A percentile compares a stretch with the other conserved stretches of the same genome.
phyloP scores from a whole-genome alignment of 2,329 filamentous ascomycete genomes.

The Dactylella cylindrospora region DNA sequence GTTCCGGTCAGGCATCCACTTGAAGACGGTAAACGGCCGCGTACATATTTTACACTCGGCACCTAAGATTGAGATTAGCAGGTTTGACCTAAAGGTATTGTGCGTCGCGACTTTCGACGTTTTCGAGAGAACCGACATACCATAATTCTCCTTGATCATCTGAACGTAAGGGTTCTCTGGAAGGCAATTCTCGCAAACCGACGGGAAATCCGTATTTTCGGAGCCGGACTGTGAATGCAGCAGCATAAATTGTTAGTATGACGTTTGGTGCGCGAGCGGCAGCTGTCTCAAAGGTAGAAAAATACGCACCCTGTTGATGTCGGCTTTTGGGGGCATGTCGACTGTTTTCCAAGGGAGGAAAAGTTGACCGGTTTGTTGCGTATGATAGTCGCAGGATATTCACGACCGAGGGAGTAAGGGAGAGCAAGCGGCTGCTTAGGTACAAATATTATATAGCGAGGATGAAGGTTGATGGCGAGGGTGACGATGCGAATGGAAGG shows the following conservation, averaged over 20 bases:
- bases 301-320: slow-evolving; percentile 46
- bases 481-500: no score
- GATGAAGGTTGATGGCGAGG: no score
- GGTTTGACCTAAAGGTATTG: background rate
- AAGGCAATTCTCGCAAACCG: slow-evolving; percentile 86
- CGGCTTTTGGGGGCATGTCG: slow-evolving; percentile 48
- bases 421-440: no score
- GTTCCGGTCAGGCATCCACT: slow-evolving; percentile 90
- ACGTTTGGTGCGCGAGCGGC: slow-evolving; percentile 79
- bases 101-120: background rate
- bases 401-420: no score
- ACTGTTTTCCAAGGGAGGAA: no score
- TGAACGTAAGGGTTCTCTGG: slow-evolving; percentile 97
- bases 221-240: slow-evolving; percentile 70
- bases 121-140: slow-evolving; percentile 52
- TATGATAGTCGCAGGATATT: no score
- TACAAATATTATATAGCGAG: no score
- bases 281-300: background rate
- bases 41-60: slow-evolving; percentile 68
- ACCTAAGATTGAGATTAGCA: background rate
- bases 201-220: slow-evolving; percentile 90
- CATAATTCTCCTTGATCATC: slow-evolving; percentile 97
- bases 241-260: slow-evolving; percentile 67
- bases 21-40: slow-evolving; percentile 90
- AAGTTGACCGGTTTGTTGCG: no score